Evolutionary conservation across 305 asterid genomes (phyloP), one percentile per base, ranked within the genome.

Genomic region (Andrographis paniculata): DNA sequence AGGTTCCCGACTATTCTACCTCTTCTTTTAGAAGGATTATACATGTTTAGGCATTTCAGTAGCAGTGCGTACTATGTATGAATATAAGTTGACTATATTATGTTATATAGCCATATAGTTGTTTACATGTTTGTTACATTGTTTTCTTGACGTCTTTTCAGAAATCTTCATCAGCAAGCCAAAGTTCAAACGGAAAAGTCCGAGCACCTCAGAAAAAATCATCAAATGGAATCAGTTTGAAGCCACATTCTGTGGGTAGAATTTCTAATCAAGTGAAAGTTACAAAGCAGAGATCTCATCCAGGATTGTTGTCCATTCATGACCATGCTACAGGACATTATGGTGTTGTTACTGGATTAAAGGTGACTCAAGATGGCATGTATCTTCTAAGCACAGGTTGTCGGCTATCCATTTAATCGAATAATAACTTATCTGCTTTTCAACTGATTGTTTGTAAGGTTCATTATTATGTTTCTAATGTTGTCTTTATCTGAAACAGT

Each of bases 301-400:
- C 98, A 42, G 95, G 98, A 65, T 67, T 89, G 96, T 47, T 86
- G 60, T 82, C 96, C 13, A 65, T 70, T 61, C 92, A 74, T 47
- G 92, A 91, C 78, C 93, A 88, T 41, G 80, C 95, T 56, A 91
- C 98, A 35, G 95, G 75, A 62, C 98, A 91, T 73, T 91, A 91
- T 67, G 98, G 98, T 53, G 78, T 80, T 58, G 92, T 91, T 36
- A 74, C 83, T 65, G 88, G 95, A 65, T 62, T 91, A 62, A 78
- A 80, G 78, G 73, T 73, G 62, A 86, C 95, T 23, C 74, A 61
- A 28, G 96, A 91, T 73, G 96, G 98, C 68, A 76, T 80, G 94
- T 80, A 80, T 71, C 96, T 85, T 53, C 76, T 85, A 22, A 82
- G 94, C 76, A 87, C 98, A 82, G 98, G 98, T 86, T 57, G 98